phyloP scores from a whole-genome alignment of 345 rosid genomes.

The Corymbia maculata region DNA sequence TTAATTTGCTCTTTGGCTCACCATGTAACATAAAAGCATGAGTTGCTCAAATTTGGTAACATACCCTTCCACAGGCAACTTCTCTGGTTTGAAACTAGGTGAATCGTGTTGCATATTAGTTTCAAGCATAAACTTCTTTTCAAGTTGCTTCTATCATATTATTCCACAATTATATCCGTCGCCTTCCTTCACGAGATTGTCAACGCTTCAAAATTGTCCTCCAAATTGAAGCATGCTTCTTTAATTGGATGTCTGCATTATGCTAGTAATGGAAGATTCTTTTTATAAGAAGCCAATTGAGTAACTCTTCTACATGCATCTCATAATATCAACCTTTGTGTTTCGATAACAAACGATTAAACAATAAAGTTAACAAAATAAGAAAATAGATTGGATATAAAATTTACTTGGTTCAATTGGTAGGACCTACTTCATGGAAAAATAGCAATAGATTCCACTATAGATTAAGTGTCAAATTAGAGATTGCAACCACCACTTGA shows the following conservation, averaged over 20 bases:
- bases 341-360: not conserved
- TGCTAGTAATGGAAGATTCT: not conserved
- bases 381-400: not conserved
- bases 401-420: not conserved
- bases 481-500: not conserved
- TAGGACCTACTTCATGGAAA: not conserved
- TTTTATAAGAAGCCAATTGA: conserved; percentile 3
- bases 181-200: too few species aligned
- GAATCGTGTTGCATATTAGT: not conserved
- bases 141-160: not conserved
- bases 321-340: not conserved
- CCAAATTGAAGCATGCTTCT: too few species aligned
- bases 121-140: not conserved
- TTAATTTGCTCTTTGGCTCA: not conserved
- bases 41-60: not conserved
- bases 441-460: not conserved
- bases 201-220: too few species aligned
- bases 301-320: not conserved
- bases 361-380: not conserved
- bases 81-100: not conserved
- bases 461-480: not conserved
- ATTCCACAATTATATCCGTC: not conserved
- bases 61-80: not conserved
- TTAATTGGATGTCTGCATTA: not conserved
- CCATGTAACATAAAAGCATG: not conserved